A percentile compares a stretch with the other conserved stretches of the same genome.
These are phyloP conservation scores for Saccharomycopsis sp. DNA, from an alignment of 805 yeast species.

Conservation along the genomic window DNA sequence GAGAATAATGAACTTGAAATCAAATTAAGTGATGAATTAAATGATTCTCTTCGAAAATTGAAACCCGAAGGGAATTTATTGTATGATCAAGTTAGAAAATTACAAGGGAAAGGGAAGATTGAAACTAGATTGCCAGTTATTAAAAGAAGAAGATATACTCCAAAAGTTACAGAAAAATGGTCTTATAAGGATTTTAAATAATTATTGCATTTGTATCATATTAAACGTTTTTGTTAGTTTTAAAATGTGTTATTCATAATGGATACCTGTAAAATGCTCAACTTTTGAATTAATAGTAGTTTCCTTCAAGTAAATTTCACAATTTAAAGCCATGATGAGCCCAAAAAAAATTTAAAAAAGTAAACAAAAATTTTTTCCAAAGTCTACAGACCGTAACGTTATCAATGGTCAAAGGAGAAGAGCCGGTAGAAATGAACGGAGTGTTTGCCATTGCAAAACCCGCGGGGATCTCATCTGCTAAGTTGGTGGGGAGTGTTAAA, in stretches of 20 bases:
- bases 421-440: conserved; percentile 57
- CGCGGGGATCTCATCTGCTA: conserved; percentile 69
- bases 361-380: neutral
- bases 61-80: conserved; percentile 86
- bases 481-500: conserved; percentile 60
- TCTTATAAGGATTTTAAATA: conserved; percentile 80
- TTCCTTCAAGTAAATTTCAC: too few relatives aligned
- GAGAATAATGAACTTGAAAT: conserved; percentile 52
- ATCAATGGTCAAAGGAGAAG: too few relatives aligned
- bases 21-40: conserved; percentile 80
- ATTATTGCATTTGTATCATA: neutral
- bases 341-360: too few relatives aligned
- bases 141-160: conserved; percentile 56
- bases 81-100: conserved; percentile 67
- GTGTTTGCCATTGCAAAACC: conserved; percentile 90
- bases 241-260: too few relatives aligned
- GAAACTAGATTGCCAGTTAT: conserved; percentile 72
- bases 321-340: too few relatives aligned
- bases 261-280: too few relatives aligned
- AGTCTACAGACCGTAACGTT: neutral
- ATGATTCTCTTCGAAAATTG: conserved; percentile 72
- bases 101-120: conserved; percentile 79
- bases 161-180: conserved; percentile 85
- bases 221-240: neutral
- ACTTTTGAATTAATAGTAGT: too few relatives aligned